Percentiles rank a stretch among this genome's conserved stretches.
These are phyloP conservation scores for Plasmodium fragile DNA, from an alignment of 169 alveolate genomes.

Conservation along the genomic window DNA sequence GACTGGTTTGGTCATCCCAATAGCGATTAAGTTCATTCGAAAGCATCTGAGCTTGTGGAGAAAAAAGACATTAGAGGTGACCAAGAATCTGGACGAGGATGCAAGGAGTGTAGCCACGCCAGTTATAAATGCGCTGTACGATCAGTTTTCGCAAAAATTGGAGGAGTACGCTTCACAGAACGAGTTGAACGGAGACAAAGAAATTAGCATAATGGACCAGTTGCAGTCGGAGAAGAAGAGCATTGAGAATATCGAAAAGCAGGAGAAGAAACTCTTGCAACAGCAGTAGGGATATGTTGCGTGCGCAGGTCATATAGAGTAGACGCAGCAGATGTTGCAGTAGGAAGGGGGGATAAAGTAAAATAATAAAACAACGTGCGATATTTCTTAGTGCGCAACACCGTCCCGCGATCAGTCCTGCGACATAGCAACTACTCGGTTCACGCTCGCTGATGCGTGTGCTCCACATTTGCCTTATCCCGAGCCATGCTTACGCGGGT, in stretches of 20 bases:
- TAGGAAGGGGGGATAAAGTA: not conserved
- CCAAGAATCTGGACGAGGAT: constrained; percentile 24
- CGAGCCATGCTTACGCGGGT: not conserved
- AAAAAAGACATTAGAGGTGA: constrained; percentile 39
- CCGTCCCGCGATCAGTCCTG: not conserved
- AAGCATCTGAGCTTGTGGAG: constrained; percentile 34
- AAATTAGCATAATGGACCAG: constrained; percentile 12
- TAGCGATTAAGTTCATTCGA: constrained; percentile 29
- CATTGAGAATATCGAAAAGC: constrained; percentile 37
- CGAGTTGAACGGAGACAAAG: not conserved
- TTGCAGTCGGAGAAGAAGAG: constrained; percentile 30
- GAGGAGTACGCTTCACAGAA: constrained; percentile 27
- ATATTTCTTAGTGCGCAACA: not conserved
- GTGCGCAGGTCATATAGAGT: not conserved
- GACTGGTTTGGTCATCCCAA: constrained; percentile 34
- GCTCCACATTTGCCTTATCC: not conserved
- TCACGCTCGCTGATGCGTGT: not conserved
- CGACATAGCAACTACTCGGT: not conserved
- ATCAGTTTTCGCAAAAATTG: constrained; percentile 11
- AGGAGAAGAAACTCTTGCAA: constrained; percentile 17
- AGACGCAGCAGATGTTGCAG: not conserved
- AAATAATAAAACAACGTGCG: not conserved
- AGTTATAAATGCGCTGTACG: constrained; percentile 30
- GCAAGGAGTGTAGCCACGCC: constrained; percentile 47
- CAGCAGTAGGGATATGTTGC: not conserved